Percentiles rank a stretch among this genome's conserved stretches.
Evolutionary conservation across 2,329 filamentous ascomycete genomes (phyloP).

Genomic region (Chaetomiaceae sp.): DNA sequence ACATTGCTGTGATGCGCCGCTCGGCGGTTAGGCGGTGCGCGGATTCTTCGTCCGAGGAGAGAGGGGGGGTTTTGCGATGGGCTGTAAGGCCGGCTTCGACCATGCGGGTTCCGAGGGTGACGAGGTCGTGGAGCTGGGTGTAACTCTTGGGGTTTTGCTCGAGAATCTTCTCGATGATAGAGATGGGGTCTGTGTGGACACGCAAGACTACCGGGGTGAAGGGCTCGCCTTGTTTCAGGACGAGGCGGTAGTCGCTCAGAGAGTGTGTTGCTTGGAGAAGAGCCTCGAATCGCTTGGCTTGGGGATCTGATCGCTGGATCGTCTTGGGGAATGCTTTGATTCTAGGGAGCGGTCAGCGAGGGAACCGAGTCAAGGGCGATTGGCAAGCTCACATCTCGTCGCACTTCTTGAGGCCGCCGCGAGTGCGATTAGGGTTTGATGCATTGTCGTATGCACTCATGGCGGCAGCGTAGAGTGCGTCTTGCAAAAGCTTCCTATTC

Average conservation of each 20-base stretch:
- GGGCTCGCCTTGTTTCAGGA: constrained; percentile 72
- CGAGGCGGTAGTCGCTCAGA: constrained; percentile 71
- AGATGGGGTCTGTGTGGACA: constrained; percentile 71
- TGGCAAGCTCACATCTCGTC: constrained; percentile 57
- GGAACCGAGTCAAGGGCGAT: background rate
- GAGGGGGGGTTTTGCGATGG: constrained; percentile 27
- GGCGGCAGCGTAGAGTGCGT: constrained; percentile 58
- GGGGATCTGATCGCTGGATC: constrained; percentile 48
- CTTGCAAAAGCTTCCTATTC: constrained; percentile 47
- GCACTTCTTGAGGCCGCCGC: constrained; percentile 73
- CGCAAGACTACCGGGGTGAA: constrained; percentile 75
- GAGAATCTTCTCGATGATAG: constrained; percentile 67
- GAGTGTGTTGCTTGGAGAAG: constrained; percentile 70
- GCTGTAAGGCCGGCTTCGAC: constrained; percentile 54
- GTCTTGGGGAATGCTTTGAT: constrained; percentile 60
- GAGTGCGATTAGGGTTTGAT: constrained; percentile 71
- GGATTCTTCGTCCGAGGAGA: constrained; percentile 27
- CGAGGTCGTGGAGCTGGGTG: constrained; percentile 67
- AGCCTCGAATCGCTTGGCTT: constrained; percentile 54
- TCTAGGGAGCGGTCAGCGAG: constrained; percentile 36
- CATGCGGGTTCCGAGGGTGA: constrained; percentile 65
- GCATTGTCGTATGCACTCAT: constrained; percentile 75
- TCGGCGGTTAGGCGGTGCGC: constrained; percentile 43
- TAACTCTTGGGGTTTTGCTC: constrained; percentile 73
- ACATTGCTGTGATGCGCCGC: constrained; percentile 72